Conservation (phyloP, 2,329 filamentous ascomycete genomes). For the Emericellopsis cladophorae region DNA sequence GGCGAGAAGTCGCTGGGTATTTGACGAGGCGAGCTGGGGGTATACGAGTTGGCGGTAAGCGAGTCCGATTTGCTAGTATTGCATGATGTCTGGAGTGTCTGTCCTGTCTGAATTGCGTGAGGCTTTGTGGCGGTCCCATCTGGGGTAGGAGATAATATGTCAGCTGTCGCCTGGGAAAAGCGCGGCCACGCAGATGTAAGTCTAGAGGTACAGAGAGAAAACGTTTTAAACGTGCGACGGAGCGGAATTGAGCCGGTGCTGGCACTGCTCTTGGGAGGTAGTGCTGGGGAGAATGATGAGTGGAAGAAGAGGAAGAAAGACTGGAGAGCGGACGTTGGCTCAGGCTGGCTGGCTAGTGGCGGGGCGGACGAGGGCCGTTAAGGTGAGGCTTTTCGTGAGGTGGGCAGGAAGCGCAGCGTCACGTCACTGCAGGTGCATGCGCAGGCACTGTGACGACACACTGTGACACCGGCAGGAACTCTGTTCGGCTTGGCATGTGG, state of each 20-base stretch:
- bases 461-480: not conserved
- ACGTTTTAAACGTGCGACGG: too few relatives aligned
- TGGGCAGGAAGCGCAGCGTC: not conserved
- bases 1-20: slow-evolving; percentile 32
- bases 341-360: too few relatives aligned
- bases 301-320: not conserved
- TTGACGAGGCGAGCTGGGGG: slow-evolving; percentile 30
- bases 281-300: not conserved
- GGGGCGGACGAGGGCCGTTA: too few relatives aligned
- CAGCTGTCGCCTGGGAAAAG: too few relatives aligned
- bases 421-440: not conserved
- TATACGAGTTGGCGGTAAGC: not conserved
- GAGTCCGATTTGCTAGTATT: slow-evolving; percentile 8
- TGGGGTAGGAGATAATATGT: not conserved
- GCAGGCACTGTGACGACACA: not conserved
- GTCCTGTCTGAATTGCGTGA: slow-evolving; percentile 13
- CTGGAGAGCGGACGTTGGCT: not conserved
- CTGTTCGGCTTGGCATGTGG: not conserved
- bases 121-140: not conserved
- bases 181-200: too few relatives aligned
- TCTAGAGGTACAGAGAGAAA: too few relatives aligned
- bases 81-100: slow-evolving; percentile 1
- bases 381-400: not conserved
- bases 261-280: not conserved
- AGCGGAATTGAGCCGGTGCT: too few relatives aligned